Evolutionary conservation across 495 filamentous ascomycete species (phyloP), one percentile per base, ranked within the genome.

Genomic region (Rhypophila decipiens): DNA sequence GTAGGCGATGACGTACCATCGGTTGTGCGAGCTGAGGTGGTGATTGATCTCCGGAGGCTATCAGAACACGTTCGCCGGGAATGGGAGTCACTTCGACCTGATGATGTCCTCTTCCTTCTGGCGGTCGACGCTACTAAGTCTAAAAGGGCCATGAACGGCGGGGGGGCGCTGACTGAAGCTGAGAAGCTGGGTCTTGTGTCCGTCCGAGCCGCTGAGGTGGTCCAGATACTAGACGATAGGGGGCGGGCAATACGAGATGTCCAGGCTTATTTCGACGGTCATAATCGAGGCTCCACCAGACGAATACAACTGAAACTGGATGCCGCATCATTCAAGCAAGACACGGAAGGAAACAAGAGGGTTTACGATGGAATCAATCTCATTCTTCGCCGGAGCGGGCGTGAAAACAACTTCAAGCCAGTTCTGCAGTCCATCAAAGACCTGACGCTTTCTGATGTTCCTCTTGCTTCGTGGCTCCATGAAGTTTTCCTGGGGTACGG

Each of bases 331-430:
- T 97, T 90, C 70, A 85, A 86, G 55, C 72, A 77, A 20, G 93
- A 99, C 69, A 79, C 78, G 47, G 83, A 88, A 41, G 86, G 85
- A 24, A 85, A 85, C 58, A 73, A 77, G 13, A 83, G 94, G 50
- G 69, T 94, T 36, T 96, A 96, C 58, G 84, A 93, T 29, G 71
- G 74, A 21, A 84, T 99, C 51, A 97, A 99, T 58, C 72, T 96
- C 4, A 64, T 99, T 41, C 75, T 95, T 23, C 85, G 91, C 27
- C 79, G 93, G 44, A 86, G 82, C 62, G 84, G 86, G 15, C 75
- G 90, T 38, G 94, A 97, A 61, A 99, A 99, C 62, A 99, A 97
- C 63, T 99, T 96, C 78, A 96, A 88, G 58, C 83, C 90, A 9
- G 83, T 97, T 17, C 72, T 99, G 15, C 86, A 95, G 49, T 95